Evolutionary conservation across 441 rosid genomes (phyloP), one percentile per base, ranked within the genome.

Genomic region (Corymbia citriodora): DNA sequence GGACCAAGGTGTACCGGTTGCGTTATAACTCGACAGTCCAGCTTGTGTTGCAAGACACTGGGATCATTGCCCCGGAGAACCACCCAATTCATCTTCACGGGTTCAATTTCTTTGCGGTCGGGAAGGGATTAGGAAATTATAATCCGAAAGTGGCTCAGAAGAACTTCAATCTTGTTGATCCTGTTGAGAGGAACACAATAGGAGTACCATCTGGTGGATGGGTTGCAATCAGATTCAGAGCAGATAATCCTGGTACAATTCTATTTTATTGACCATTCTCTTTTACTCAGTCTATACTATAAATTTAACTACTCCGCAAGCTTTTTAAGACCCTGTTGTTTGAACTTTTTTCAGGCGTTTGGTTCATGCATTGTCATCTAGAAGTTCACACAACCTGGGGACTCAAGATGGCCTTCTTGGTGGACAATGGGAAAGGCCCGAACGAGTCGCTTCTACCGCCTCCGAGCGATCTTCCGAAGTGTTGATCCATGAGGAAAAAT

Each of bases 371-470:
- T 74, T 90, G 91, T 36, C 91, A 90, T 90, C 57, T 90, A 52
- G 91, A 90, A 45, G 59, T 90, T 23, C 91, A 90, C 81, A 90
- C 91, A 13, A 90, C 91, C 31, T 90, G 91, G 91, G 91, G 91
- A 59, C 88, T 90, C 33, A 90, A 90, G 90, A 90, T 90, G 91
- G 91, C 90, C 15, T 90, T 90, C 61, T n/a, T 88, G 57, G 91
- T 88, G 89, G 90, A 88, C 88, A 88, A 90, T 1, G 91, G 91
- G 33, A 90, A 81, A 63, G 89, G 90, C 40, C 90, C 85, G n/a
- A 88, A 81, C 31, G 65, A 90, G 59, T 90, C 91, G 18, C 88
- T 90, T 33, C 88, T 81, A 10, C 91, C 88, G 15, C 91, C 91
- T 27, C 91, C 91, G 4, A 90, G 40, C 1, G 91, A 90, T 57